Evolutionary conservation across 2,329 filamentous ascomycete species (phyloP).

Genomic region (Aspergillus japonicus): DNA sequence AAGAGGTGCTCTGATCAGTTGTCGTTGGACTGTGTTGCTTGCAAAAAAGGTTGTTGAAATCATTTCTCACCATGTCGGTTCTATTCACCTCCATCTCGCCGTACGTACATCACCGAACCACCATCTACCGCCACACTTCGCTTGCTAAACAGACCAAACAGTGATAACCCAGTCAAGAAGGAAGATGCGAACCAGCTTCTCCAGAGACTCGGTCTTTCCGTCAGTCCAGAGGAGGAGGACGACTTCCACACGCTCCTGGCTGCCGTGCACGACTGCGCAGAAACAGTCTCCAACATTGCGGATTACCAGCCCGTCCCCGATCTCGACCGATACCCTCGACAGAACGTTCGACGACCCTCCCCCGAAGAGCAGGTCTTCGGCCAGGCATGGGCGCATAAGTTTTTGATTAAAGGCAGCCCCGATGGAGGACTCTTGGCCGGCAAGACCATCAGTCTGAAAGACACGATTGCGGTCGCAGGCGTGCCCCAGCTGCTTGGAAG

Average conservation of each 20-base stretch:
- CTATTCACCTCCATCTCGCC: slow-evolving; percentile 31
- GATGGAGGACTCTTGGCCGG: slow-evolving; percentile 35
- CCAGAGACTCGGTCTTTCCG: slow-evolving; percentile 36
- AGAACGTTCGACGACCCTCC: slow-evolving; percentile 43
- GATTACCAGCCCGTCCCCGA: slow-evolving; percentile 50
- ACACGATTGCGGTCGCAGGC: slow-evolving; percentile 55
- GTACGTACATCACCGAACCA: slow-evolving; percentile 13
- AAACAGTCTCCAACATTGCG: slow-evolving; percentile 44
- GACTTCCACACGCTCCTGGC: slow-evolving; percentile 52
- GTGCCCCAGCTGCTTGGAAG: slow-evolving; percentile 56
- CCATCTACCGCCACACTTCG: not conserved
- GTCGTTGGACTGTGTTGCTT: not conserved
- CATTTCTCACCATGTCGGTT: slow-evolving; percentile 24
- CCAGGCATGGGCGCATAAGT: slow-evolving; percentile 54
- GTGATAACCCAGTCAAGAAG: slow-evolving; percentile 42
- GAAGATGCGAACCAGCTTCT: slow-evolving; percentile 43
- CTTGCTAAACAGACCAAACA: slow-evolving; percentile 6
- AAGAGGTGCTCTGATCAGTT: not conserved
- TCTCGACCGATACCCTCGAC: slow-evolving; percentile 45
- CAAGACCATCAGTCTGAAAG: slow-evolving; percentile 54
- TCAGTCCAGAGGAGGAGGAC: slow-evolving; percentile 38
- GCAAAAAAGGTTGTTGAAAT: too few species aligned
- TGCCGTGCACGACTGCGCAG: slow-evolving; percentile 53
- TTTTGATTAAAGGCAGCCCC: slow-evolving; percentile 43
- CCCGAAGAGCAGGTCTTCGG: slow-evolving; percentile 47